Conservation (phyloP, 2,329 filamentous ascomycete genomes). For the Sarocladium kiliense region DNA sequence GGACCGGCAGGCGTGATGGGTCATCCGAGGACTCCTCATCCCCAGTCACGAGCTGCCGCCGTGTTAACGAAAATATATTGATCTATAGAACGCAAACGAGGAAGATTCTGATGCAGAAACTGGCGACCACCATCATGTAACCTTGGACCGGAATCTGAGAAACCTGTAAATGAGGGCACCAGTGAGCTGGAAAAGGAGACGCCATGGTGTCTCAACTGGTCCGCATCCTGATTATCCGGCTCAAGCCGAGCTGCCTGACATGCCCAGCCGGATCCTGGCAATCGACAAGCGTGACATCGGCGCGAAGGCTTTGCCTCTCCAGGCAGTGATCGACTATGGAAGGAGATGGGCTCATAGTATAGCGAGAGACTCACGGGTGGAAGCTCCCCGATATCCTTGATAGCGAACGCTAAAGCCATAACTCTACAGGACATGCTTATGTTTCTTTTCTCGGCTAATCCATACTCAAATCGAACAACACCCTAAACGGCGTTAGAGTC, state of each 20-base stretch:
- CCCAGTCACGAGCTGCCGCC: no score
- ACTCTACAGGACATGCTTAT: not conserved
- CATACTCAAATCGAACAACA: constrained; percentile 2
- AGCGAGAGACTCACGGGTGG: not conserved
- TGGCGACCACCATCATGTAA: not conserved
- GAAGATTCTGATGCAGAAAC: not conserved
- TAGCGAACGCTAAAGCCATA: not conserved
- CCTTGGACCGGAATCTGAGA: not conserved
- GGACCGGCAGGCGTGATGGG: not conserved
- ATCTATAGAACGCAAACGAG: not conserved
- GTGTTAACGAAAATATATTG: not conserved
- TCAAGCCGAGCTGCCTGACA: not conserved
- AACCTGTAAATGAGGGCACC: constrained; percentile 2
- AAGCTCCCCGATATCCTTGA: no score
- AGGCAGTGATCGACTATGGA: not conserved
- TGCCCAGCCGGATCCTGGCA: not conserved
- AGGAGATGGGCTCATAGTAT: not conserved
- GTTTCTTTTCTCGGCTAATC: not conserved
- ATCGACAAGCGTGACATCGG: not conserved
- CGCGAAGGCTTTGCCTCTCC: not conserved
- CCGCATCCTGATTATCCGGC: not conserved
- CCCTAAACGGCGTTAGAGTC: not conserved
- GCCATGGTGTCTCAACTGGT: not conserved
- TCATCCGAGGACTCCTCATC: no score
- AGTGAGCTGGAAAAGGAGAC: not conserved